These are phyloP conservation scores for Linum lewisii DNA, from an alignment of 345 rosid species.

Conservation along the genomic window DNA sequence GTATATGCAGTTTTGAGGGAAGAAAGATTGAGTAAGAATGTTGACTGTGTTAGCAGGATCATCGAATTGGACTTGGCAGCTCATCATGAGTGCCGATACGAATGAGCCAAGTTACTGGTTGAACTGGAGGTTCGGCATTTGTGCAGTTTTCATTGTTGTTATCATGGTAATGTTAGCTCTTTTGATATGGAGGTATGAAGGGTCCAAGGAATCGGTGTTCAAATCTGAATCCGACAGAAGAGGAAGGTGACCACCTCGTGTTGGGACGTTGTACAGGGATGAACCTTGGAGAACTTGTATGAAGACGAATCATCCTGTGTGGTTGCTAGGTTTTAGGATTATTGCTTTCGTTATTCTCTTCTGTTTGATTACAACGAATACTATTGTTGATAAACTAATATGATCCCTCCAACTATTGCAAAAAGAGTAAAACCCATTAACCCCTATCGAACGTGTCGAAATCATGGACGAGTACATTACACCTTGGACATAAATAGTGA, in stretches of 20 bases:
- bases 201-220: conserved; percentile 19
- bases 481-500: no score
- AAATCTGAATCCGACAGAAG: conserved; percentile 20
- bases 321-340: conserved; percentile 60
- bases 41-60: conserved; percentile 53
- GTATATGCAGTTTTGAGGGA: no score
- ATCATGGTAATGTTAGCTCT: conserved; percentile 37
- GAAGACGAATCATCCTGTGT: conserved; percentile 48
- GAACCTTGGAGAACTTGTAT: conserved; percentile 76
- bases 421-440: no score
- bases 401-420: no score
- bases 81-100: conserved; percentile 55
- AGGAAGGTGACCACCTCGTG: conserved; percentile 21
- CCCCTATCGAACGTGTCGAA: no score
- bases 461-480: no score
- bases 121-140: conserved; percentile 73
- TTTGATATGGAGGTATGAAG: conserved; percentile 72
- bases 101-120: conserved; percentile 72
- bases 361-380: conserved; percentile 44
- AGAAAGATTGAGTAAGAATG: conserved; percentile 23
- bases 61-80: conserved; percentile 41
- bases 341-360: conserved; percentile 46
- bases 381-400: conserved; percentile 34
- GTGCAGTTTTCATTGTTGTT: conserved; percentile 41
- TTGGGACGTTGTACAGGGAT: conserved; percentile 40